Evolutionary conservation across 805 yeast species (phyloP).

Genomic region (Yamadazyma endophytica): DNA sequence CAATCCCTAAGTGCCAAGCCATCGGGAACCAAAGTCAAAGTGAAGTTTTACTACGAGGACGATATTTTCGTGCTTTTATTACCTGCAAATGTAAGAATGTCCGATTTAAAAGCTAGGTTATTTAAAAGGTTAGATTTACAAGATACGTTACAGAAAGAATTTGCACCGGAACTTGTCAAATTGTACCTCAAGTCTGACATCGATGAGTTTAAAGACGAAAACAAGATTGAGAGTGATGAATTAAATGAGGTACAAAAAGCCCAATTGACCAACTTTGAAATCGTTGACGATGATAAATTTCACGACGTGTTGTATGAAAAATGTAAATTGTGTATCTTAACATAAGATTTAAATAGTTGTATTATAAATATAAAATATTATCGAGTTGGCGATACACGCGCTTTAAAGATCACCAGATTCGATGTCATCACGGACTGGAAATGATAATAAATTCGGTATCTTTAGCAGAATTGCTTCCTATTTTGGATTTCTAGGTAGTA

Average conservation of each 20-base stretch:
- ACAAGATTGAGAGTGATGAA: slow-evolving; percentile 22
- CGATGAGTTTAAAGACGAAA: slow-evolving; percentile 34
- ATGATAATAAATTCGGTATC: too few species aligned
- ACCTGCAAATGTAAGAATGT: slow-evolving; percentile 43
- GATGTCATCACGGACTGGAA: too few species aligned
- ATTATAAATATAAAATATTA: too few species aligned
- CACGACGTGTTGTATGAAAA: slow-evolving; percentile 38
- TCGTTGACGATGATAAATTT: slow-evolving; percentile 36
- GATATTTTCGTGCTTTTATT: slow-evolving; percentile 73
- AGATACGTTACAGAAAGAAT: slow-evolving; percentile 20
- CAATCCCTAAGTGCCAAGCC: not conserved
- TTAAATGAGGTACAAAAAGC: slow-evolving; percentile 22
- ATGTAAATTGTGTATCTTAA: slow-evolving; percentile 36
- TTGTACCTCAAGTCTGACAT: slow-evolving; percentile 39
- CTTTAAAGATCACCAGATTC: too few species aligned
- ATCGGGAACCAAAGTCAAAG: slow-evolving; percentile 42
- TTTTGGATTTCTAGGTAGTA: too few species aligned
- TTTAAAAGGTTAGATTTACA: slow-evolving; percentile 42
- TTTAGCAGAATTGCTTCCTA: too few species aligned
- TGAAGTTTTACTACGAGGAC: slow-evolving; percentile 74
- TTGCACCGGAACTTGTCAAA: slow-evolving; percentile 19
- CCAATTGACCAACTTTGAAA: slow-evolving; percentile 29
- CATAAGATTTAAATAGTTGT: too few species aligned
- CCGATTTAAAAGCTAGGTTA: slow-evolving; percentile 49
- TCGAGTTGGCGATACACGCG: too few species aligned